Evolutionary conservation across 441 rosid species (phyloP).

Genomic region (Sinapis alba): DNA sequence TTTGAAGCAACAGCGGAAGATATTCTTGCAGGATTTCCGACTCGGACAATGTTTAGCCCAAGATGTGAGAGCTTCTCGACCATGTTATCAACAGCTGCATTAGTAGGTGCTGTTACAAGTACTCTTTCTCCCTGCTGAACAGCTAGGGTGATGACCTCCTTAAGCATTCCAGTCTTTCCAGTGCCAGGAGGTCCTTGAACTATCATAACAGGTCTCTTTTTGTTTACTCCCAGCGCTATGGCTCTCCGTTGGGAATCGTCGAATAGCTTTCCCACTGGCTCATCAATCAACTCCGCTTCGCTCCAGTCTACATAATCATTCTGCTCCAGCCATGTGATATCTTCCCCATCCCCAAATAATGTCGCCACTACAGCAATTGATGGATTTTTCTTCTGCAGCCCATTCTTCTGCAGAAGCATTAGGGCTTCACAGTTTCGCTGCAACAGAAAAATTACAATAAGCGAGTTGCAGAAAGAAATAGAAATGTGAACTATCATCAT

Average conservation of each 20-base stretch:
- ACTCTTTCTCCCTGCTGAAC: slow-evolving; percentile 94
- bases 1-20: slow-evolving; percentile 84
- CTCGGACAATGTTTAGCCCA: slow-evolving; percentile 78
- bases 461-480: slow-evolving; percentile 2
- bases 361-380: slow-evolving; percentile 81
- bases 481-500: slow-evolving; percentile 9
- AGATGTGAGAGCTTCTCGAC: slow-evolving; percentile 82
- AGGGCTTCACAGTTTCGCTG: slow-evolving; percentile 98
- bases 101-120: slow-evolving; percentile 94
- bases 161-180: slow-evolving; percentile 93
- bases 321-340: slow-evolving; percentile 67
- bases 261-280: slow-evolving; percentile 45
- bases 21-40: slow-evolving; percentile 96
- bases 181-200: slow-evolving; percentile 99
- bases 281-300: slow-evolving; percentile 60
- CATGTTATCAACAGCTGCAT: slow-evolving; percentile 97
- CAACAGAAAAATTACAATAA: slow-evolving; percentile 35
- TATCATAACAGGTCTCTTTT: slow-evolving; percentile 70
- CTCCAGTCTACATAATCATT: slow-evolving; percentile 61
- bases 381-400: slow-evolving; percentile 81
- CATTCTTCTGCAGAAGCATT: slow-evolving; percentile 93
- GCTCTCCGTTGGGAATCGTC: slow-evolving; percentile 80
- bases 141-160: slow-evolving; percentile 71
- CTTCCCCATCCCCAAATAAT: slow-evolving; percentile 84
- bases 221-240: slow-evolving; percentile 78